Evolutionary conservation across 208 protist species (phyloP), one percentile per base, ranked within the genome.

Genomic region (Leishmania aethiopica): DNA sequence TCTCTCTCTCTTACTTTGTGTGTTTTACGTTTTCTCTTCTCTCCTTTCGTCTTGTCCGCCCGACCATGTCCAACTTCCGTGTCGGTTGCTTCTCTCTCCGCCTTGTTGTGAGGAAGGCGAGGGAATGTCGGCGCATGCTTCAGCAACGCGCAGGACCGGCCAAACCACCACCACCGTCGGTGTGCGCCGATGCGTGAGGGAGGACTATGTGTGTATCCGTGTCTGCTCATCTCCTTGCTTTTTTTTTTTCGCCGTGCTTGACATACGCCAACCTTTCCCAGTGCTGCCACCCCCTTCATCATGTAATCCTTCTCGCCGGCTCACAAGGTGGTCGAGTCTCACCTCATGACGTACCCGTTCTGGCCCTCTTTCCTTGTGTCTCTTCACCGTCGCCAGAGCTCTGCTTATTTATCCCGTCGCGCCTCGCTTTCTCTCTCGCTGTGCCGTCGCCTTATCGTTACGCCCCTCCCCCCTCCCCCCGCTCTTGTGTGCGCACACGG

Each of bases 331-430:
- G 25, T 0, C 8, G 28, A n/a, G 32, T 40, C n/a, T 37, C 74
- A 55, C 76, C 75, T 55, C 80, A 1, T 66, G 81, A 32, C 57
- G 40, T 67, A 57, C 78, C 75, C 49, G 28, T 3, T 80, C 8
- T 79, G 28, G 53, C 59, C 74, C 71, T 82, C 60, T 67, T 80
- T 78, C n/a, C 47, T 15, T 13, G n/a, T 67, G n/a, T 37, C 32
- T 5, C 13, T 40, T 37, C 60, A 67, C 60, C 13, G 11, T 62
- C 57, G 57, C 10, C 57, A 32, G 57, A 4, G 57, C 7, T 62
- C 60, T 13, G 60, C 13, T 1, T 32, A 32, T 32, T 32, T 13
- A 1, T 32, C 11, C 4, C 2, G 13, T 67, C n/a, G 1, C 59
- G 1, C n/a, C 60, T 62, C 25, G 3, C n/a, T 32, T 22, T 67